These are phyloP conservation scores for Yarrowia deformans DNA, from an alignment of 805 yeast genomes.

Conservation along the genomic window DNA sequence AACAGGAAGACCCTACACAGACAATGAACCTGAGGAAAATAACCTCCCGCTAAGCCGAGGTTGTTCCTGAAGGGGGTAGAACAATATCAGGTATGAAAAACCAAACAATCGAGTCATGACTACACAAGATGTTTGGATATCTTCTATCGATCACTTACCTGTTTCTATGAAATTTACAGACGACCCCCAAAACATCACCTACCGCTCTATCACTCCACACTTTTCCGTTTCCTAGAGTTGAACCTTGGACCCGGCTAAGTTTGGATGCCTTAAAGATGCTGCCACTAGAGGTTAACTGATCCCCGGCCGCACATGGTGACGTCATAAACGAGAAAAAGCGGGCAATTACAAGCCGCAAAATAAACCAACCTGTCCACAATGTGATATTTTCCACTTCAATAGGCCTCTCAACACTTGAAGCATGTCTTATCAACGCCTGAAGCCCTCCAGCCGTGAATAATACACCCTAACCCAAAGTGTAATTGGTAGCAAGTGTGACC, in stretches of 20 bases:
- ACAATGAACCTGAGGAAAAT: background rate
- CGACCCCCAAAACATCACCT: background rate
- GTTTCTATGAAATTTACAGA: too few relatives aligned
- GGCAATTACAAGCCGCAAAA: background rate
- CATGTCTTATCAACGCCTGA: too few relatives aligned
- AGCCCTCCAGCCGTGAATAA: background rate
- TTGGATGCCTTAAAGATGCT: slow-evolving; percentile 31
- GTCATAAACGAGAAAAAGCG: background rate
- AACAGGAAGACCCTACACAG: background rate
- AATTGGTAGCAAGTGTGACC: slow-evolving; percentile 35
- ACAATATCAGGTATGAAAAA: background rate
- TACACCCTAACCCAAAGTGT: slow-evolving; percentile 36
- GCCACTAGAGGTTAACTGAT: slow-evolving; percentile 14
- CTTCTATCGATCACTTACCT: too few relatives aligned
- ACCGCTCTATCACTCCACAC: background rate
- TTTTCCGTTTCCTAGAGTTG: slow-evolving; percentile 6
- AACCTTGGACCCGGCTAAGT: slow-evolving; percentile 2
- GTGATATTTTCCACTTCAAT: too few relatives aligned
- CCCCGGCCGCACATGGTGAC: slow-evolving; percentile 30
- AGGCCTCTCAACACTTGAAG: too few relatives aligned
- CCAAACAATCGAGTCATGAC: too few relatives aligned
- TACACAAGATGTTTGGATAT: too few relatives aligned
- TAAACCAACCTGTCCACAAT: background rate
- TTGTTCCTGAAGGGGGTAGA: slow-evolving; percentile 5
- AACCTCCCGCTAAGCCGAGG: slow-evolving; percentile 23